These are phyloP conservation scores for Xylaria sp. DNA, from an alignment of 2,329 filamentous ascomycete genomes.

Conservation along the genomic window DNA sequence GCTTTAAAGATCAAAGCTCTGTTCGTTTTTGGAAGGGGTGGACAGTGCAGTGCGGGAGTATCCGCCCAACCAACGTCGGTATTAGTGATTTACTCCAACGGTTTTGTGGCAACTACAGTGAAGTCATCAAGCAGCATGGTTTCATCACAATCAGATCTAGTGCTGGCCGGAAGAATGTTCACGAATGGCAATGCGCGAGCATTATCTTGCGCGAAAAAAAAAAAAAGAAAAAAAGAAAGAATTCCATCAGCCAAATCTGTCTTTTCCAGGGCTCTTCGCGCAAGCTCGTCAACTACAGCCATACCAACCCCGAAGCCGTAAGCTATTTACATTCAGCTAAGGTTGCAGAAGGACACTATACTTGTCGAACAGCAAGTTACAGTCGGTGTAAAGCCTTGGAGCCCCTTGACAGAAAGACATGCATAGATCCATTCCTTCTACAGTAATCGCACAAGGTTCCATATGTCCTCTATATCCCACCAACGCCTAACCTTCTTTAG, in stretches of 20 bases:
- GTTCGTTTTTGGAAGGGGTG: background rate
- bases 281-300: background rate
- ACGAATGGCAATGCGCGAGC: background rate
- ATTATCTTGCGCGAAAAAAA: background rate
- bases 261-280: background rate
- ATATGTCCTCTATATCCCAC: slow-evolving; percentile 9
- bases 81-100: background rate
- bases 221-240: background rate
- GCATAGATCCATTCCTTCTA: slow-evolving; percentile 5
- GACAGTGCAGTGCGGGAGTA: background rate
- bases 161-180: background rate
- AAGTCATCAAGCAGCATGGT: background rate
- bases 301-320: background rate
- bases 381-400: background rate
- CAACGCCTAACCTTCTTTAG: slow-evolving; percentile 18
- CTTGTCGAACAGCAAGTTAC: background rate
- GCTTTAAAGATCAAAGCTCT: background rate
- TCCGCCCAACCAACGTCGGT: background rate
- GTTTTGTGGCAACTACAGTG: background rate
- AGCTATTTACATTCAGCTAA: background rate
- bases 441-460: background rate
- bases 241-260: background rate
- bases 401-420: background rate
- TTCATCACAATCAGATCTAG: background rate
- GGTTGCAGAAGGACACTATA: background rate